Evolutionary conservation across 2,329 filamentous ascomycete species (phyloP), one percentile per base, ranked within the genome.

Genomic region (Colletotrichum zoysiae): DNA sequence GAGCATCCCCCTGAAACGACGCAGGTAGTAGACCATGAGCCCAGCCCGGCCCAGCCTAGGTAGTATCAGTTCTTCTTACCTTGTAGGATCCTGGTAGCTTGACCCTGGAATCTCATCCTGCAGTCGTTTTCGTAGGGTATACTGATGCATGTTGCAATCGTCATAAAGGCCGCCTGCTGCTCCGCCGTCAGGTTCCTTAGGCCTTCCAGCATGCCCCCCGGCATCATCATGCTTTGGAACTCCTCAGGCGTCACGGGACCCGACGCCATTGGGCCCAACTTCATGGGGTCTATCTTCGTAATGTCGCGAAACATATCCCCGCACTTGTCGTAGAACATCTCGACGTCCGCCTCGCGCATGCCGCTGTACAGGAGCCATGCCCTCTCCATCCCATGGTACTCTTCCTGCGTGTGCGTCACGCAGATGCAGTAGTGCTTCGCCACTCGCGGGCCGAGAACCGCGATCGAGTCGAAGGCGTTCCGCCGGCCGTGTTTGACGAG

Each of bases 401-500:
- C 68, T 5, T 50, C 57, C 18, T 11, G 4, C n/a, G 30, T 33
- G 42, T 61, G 42, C 14, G 23, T 11, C 14, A 44, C 33, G 26
- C 38, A n/a, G 42, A 70, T 42, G 35, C 58, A 57, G n/a, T 61
- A 67, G 3, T 70, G 48, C 56, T 70, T 70, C 23, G 68, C 57
- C 1, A 61, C 38, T 16, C 57, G 40, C 40, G 2, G 3, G 14
- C 64, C 68, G 20, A 70, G 68, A 20, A 70, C 6, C 1, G 38
- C 14, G 11, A 59, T 9, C 1, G 64, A 58, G 42, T 70, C 64
- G 7, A 61, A 70, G 23, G 42, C 23, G 14, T 12, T 12, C 20
- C 46, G 60, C 35, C 46, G 42, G 38, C 69, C 26, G n/a, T 70
- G 26, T 38, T 70, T 65, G 26, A 33, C n/a, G 12, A 71, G 44